Conservation (phyloP, 2,329 filamentous ascomycete genomes). For the Ilyonectria robusta region DNA sequence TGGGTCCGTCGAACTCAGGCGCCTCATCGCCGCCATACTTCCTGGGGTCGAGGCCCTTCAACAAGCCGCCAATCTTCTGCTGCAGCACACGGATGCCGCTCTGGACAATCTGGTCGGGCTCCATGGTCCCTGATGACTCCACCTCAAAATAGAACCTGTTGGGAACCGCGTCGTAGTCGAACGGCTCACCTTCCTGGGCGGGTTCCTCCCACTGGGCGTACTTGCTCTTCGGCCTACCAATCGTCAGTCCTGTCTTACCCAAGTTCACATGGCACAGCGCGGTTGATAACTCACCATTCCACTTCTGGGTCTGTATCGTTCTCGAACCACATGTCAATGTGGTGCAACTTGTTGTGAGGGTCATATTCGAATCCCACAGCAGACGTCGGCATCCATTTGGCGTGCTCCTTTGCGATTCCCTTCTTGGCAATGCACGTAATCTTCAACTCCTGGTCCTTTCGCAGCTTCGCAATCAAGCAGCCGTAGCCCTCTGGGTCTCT, state of each 20-base stretch:
- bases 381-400: constrained; percentile 95
- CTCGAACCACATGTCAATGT: constrained; percentile 97
- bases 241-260: constrained; percentile 19
- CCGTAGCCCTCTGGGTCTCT: constrained; percentile 86
- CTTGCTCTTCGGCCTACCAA: constrained; percentile 80
- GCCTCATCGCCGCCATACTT: constrained; percentile 68
- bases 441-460: constrained; percentile 90
- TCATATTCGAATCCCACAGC: constrained; percentile 99
- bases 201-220: constrained; percentile 86
- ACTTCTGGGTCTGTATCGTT: constrained; percentile 76
- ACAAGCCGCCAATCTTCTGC: constrained; percentile 87
- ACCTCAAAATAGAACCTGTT: constrained; percentile 93
- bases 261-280: too few species aligned
- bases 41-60: constrained; percentile 68
- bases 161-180: constrained; percentile 91
- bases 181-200: constrained; percentile 84
- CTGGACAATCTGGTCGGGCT: constrained; percentile 90
- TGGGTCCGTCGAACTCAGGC: constrained; percentile 72
- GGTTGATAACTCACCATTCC: constrained; percentile 79
- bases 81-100: constrained; percentile 91
- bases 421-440: constrained; percentile 96
- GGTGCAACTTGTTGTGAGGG: constrained; percentile 94
- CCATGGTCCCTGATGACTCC: constrained; percentile 88
- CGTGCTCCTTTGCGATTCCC: constrained; percentile 98
- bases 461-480: constrained; percentile 89